These are phyloP conservation scores for Juncus inflexus DNA, from an alignment of 176 grass and related monocot genomes.

Conservation along the genomic window DNA sequence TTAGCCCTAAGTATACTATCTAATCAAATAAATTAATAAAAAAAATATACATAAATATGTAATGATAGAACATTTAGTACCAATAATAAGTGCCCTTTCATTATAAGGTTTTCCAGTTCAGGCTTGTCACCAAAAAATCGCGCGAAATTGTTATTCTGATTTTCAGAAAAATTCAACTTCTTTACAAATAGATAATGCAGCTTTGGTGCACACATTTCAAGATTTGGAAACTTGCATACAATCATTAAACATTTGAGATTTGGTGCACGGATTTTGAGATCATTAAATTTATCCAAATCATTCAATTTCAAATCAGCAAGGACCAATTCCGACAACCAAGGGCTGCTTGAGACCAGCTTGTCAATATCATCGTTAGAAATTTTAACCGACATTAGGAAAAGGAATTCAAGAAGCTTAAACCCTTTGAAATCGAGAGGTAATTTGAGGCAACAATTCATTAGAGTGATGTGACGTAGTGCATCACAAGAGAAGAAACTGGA, in stretches of 20 bases:
- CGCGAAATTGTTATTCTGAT: too few relatives aligned
- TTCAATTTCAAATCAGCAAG: background rate
- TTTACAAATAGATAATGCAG: background rate
- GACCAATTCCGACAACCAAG: background rate
- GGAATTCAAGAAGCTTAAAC: slow-evolving; percentile 7
- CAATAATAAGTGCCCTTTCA: too few relatives aligned
- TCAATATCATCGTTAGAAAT: background rate
- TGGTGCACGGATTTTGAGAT: slow-evolving; percentile 5
- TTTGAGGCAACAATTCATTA: background rate
- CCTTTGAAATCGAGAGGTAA: slow-evolving; percentile 18
- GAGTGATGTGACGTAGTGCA: background rate
- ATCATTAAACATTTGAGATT: background rate
- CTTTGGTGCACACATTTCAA: background rate
- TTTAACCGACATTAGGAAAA: background rate
- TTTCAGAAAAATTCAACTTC: too few relatives aligned
- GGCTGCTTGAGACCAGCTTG: background rate
- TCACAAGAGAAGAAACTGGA: slow-evolving; percentile 11
- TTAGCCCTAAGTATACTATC: too few relatives aligned
- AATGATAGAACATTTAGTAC: too few relatives aligned
- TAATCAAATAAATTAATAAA: too few relatives aligned
- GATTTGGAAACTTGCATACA: background rate
- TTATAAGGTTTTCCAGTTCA: too few relatives aligned
- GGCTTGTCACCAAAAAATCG: too few relatives aligned
- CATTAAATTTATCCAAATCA: too few relatives aligned
- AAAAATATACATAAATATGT: too few relatives aligned